Evolutionary conservation across 441 rosid genomes (phyloP).

Genomic region (Erysimum pusillum): DNA sequence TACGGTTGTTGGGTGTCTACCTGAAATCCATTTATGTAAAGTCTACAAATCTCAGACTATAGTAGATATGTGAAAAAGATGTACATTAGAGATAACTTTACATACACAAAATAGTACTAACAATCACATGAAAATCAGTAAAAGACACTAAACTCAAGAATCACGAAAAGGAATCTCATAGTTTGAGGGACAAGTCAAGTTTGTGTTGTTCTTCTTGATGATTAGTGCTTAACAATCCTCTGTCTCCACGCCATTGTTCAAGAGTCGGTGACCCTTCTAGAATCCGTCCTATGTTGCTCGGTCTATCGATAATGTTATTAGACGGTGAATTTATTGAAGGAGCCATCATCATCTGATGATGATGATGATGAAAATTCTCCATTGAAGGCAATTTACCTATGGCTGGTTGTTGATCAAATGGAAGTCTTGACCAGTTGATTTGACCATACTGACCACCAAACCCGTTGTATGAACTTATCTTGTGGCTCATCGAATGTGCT

Average conservation of each 20-base stretch:
- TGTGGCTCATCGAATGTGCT: conserved; percentile 73
- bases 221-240: conserved; percentile 45
- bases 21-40: conserved; percentile 28
- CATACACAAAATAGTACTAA: conserved; percentile 29
- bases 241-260: conserved; percentile 51
- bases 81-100: conserved; percentile 20
- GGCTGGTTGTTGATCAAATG: conserved; percentile 67
- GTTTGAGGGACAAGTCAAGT: conserved; percentile 87
- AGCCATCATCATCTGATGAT: conserved; percentile 39
- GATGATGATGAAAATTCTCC: conserved; percentile 48
- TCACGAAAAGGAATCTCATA: conserved; percentile 47
- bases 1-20: conserved; percentile 39
- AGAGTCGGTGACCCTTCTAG: conserved; percentile 48
- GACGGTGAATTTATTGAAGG: conserved; percentile 24
- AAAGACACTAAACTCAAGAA: conserved; percentile 22
- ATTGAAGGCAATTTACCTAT: conserved; percentile 58
- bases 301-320: conserved; percentile 45
- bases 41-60: conserved; percentile 10
- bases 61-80: conserved; percentile 27
- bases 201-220: conserved; percentile 67
- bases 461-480: conserved; percentile 58
- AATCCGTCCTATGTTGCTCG: conserved; percentile 42
- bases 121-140: conserved; percentile 19
- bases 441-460: conserved; percentile 54
- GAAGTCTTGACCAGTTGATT: conserved; percentile 58